Evolutionary conservation across 441 rosid species (phyloP).

Genomic region (Populus hybrid): DNA sequence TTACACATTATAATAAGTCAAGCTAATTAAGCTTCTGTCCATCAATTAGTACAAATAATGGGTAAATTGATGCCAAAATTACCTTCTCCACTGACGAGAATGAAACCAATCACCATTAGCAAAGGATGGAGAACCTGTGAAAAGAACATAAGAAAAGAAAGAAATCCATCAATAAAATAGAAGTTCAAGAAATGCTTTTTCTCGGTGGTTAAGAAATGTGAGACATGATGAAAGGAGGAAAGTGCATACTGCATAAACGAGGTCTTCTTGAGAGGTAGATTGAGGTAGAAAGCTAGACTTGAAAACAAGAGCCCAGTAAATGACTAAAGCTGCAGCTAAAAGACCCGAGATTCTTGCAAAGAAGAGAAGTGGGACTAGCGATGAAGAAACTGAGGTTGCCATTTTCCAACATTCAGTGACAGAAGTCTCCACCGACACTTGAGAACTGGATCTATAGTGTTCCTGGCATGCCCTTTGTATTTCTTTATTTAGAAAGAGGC

Average conservation of each 20-base stretch:
- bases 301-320: constrained; percentile 64
- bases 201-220: neutral
- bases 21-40: neutral
- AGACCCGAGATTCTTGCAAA: constrained; percentile 64
- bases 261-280: constrained; percentile 44
- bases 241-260: constrained; percentile 50
- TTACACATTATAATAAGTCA: neutral
- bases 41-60: neutral
- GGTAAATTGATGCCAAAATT: neutral
- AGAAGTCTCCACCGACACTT: constrained; percentile 15
- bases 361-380: constrained; percentile 41
- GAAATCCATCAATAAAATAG: neutral
- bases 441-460: constrained; percentile 7
- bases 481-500: constrained; percentile 2
- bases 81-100: constrained; percentile 94
- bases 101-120: constrained; percentile 91
- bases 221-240: neutral
- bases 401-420: neutral
- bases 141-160: neutral
- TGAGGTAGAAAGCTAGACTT: constrained; percentile 55
- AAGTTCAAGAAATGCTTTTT: neutral
- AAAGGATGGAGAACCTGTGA: constrained; percentile 75
- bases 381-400: constrained; percentile 10
- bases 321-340: constrained; percentile 47
- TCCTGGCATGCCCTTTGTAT: neutral